These are phyloP conservation scores for Phyllosticta citrichinensis DNA, from an alignment of 2,329 filamentous ascomycete genomes.

Conservation along the genomic window DNA sequence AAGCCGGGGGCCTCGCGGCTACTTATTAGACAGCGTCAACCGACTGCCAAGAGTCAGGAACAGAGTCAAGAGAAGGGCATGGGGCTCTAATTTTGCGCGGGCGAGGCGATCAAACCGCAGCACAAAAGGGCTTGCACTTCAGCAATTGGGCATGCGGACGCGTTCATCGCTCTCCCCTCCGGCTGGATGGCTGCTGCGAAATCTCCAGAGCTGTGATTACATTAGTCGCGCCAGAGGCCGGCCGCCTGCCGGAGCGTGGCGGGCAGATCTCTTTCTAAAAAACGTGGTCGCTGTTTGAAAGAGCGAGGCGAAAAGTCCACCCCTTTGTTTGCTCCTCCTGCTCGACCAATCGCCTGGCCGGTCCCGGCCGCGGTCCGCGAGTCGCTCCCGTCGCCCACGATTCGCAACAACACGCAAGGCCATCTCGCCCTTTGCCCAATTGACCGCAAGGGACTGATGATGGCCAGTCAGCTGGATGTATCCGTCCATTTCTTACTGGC, in stretches of 20 bases:
- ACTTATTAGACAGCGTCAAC: neutral
- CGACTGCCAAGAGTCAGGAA: neutral
- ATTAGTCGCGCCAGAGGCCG: neutral
- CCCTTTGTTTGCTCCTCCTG: neutral
- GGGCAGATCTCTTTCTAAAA: neutral
- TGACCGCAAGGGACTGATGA: neutral
- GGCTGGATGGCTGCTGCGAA: neutral
- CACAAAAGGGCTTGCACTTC: too few relatives aligned
- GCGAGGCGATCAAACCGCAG: neutral
- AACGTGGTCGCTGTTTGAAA: neutral
- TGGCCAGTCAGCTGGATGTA: neutral
- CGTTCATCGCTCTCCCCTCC: neutral
- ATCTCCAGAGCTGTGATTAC: neutral
- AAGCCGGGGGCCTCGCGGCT: neutral
- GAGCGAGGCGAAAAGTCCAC: neutral
- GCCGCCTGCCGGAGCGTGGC: neutral
- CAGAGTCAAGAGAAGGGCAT: neutral
- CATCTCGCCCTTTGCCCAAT: neutral
- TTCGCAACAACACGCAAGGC: neutral
- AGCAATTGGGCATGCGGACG: neutral
- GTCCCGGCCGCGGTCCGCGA: neutral
- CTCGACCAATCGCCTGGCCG: neutral
- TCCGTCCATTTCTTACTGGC: neutral
- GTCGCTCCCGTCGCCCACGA: neutral
- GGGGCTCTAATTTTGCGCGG: neutral